Evolutionary conservation across 2,329 filamentous ascomycete genomes (phyloP).

Genomic region (Aspergillus ustus): DNA sequence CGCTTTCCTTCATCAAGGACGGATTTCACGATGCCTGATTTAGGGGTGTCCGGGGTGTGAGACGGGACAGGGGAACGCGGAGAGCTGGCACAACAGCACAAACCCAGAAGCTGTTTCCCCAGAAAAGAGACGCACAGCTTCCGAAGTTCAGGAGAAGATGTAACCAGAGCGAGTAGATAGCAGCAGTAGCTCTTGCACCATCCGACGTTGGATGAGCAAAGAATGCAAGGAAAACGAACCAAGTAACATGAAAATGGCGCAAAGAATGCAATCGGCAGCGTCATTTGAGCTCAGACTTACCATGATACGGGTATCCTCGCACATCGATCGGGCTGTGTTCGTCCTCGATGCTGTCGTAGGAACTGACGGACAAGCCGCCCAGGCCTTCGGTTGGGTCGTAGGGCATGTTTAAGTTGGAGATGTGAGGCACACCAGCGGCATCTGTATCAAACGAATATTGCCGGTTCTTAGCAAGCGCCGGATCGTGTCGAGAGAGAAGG

Average conservation of each 20-base stretch:
- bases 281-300: conserved; percentile 38
- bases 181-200: conserved; percentile 20
- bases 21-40: conserved; percentile 1
- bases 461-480: conserved; percentile 35
- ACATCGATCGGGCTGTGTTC: conserved; percentile 45
- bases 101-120: conserved; percentile 17
- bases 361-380: conserved; percentile 47
- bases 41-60: conserved; percentile 1
- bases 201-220: conserved; percentile 19
- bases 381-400: conserved; percentile 48
- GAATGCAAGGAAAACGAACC: conserved; percentile 32
- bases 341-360: conserved; percentile 48
- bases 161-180: conserved; percentile 7
- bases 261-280: conserved; percentile 37
- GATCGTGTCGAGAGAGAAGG: conserved; percentile 39
- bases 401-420: conserved; percentile 41
- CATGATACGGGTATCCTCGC: conserved; percentile 45
- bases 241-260: conserved; percentile 37
- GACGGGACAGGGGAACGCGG: conserved; percentile 1
- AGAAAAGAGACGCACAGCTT: conserved; percentile 14
- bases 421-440: conserved; percentile 35
- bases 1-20: background rate
- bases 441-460: conserved; percentile 47
- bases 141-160: conserved; percentile 14
- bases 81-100: conserved; percentile 2